phyloP scores from a whole-genome alignment of 495 filamentous ascomycete species.

The Penicillium subrubescens region DNA sequence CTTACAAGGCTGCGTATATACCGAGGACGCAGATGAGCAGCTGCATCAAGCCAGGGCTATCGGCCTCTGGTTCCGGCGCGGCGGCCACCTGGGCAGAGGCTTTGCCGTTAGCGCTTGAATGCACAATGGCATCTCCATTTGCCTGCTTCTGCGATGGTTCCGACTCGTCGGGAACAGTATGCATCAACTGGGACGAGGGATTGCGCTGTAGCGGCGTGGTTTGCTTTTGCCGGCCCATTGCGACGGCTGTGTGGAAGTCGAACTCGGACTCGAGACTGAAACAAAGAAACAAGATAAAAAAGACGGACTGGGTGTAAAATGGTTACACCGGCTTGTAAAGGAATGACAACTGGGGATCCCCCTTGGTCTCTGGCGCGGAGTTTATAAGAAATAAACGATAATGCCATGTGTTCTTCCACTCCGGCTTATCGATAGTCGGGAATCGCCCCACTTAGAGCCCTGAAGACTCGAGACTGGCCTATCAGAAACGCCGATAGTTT shows the following conservation, averaged over 20 bases:
- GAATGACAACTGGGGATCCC: not conserved
- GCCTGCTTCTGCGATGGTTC: slow-evolving; percentile 29
- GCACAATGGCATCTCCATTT: slow-evolving; percentile 27
- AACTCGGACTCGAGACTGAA: not conserved
- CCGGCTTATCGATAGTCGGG: slow-evolving; percentile 23
- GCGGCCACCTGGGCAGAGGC: slow-evolving; percentile 30
- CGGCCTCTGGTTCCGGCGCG: slow-evolving; percentile 32
- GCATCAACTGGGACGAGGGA: slow-evolving; percentile 62
- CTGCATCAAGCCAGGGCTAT: slow-evolving; percentile 62
- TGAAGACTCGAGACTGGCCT: slow-evolving; percentile 9
- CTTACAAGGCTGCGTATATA: slow-evolving; percentile 95
- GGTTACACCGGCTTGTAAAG: not conserved
- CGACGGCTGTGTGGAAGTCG: not conserved
- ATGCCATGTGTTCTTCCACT: slow-evolving; percentile 46
- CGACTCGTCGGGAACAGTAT: slow-evolving; percentile 37
- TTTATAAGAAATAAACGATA: slow-evolving; percentile 26
- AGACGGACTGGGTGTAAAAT: not conserved
- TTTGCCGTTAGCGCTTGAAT: slow-evolving; percentile 41
- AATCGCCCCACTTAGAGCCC: slow-evolving; percentile 26
- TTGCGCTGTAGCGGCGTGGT: slow-evolving; percentile 64
- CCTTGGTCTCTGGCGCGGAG: slow-evolving; percentile 6
- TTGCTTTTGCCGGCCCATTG: slow-evolving; percentile 77
- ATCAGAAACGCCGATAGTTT: not conserved
- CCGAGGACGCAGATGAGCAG: slow-evolving; percentile 85
- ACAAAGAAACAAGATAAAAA: not conserved